Evolutionary conservation across 176 grass and related monocot species (phyloP), one percentile per base, ranked within the genome.

Genomic region (Triticum monococcum): DNA sequence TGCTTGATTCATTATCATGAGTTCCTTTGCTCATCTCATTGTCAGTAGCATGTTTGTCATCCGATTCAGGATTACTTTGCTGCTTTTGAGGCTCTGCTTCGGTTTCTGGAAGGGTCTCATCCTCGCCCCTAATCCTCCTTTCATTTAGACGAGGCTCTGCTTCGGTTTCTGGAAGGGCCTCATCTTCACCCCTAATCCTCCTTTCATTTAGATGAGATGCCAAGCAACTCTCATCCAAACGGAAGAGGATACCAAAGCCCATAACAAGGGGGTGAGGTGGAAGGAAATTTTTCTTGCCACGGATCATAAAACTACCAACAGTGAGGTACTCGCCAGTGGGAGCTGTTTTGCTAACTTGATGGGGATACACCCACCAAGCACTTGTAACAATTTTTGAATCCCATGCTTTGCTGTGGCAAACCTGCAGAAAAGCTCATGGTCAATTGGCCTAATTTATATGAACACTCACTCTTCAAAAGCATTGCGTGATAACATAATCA

Each of bases 261-360:
- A 98, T 98, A 81, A 96, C 88, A 73, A 98, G 90, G n/a, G 97
- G 92, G 77, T 91, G 90, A 76, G 94, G 97, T 72, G 94, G 97
- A 52, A 94, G 93, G 57, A 96, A 96, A 64, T 89, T 98, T 89
- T 98, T 98, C 84, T 94, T 98, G 70, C 93, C 97, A 78, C 94
- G 93, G 84, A 98, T 92, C 97, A 98, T 98, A 79, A 96, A 98
- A 89, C 93, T 98, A n/a, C 97, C 97, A 54, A 98, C 94, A 37
- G 94, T 98, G 59, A 98, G 85, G 88, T 98, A 98, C 72, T 98
- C 97, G 37, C 97, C 93, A 30, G 96, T 92, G 32, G 96, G 96
- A 80, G 96, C 96, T 61, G 94, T 98, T 84, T 98, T 98, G 84
- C 96, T 98, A 70, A 98, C 96, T 93, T 98, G 93, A 82, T 98